Percentiles rank a stretch among this genome's conserved stretches.
These are phyloP conservation scores for Tuber aestivum DNA, from an alignment of 495 filamentous ascomycete genomes.

Conservation along the genomic window DNA sequence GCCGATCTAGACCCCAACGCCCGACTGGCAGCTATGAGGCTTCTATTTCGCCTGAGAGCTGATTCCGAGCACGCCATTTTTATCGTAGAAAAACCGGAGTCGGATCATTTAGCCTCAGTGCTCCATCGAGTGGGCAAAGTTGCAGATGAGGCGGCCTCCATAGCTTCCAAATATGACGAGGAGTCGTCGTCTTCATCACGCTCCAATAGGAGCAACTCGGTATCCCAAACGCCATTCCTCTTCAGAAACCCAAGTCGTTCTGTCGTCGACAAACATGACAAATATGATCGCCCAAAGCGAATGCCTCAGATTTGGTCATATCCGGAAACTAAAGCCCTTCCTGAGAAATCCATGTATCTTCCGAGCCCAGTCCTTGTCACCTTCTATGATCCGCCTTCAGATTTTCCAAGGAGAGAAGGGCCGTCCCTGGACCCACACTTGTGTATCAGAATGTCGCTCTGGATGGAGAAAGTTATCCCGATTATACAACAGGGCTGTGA, in stretches of 20 bases:
- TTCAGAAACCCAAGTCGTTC: slow-evolving; percentile 27
- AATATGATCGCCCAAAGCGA: slow-evolving; percentile 23
- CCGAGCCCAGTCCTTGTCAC: slow-evolving; percentile 44
- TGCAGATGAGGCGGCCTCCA: slow-evolving; percentile 37
- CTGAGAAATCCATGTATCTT: slow-evolving; percentile 41
- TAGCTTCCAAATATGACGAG: slow-evolving; percentile 15
- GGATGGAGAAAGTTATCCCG: slow-evolving; percentile 68
- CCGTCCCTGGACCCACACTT: slow-evolving; percentile 44
- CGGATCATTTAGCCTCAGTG: slow-evolving; percentile 62
- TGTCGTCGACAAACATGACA: slow-evolving; percentile 23
- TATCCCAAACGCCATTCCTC: slow-evolving; percentile 34
- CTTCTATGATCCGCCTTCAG: slow-evolving; percentile 37
- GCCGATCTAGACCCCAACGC: slow-evolving; percentile 57
- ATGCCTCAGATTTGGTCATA: slow-evolving; percentile 36
- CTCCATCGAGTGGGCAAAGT: slow-evolving; percentile 58
- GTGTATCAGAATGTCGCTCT: slow-evolving; percentile 61
- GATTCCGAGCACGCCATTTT: slow-evolving; percentile 69
- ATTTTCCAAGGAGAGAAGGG: slow-evolving; percentile 43
- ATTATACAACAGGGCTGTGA: slow-evolving; percentile 71
- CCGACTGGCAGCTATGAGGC: slow-evolving; percentile 71
- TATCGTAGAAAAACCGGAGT: slow-evolving; percentile 59
- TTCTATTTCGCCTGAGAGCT: slow-evolving; percentile 77
- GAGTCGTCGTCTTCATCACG: slow-evolving; percentile 33
- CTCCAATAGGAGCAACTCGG: slow-evolving; percentile 37
- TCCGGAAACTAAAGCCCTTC: slow-evolving; percentile 36